A percentile compares a stretch with the other conserved stretches of the same genome.
phyloP scores from a whole-genome alignment of 352 stramenopile genomes.

The Phytophthora pistaciae region DNA sequence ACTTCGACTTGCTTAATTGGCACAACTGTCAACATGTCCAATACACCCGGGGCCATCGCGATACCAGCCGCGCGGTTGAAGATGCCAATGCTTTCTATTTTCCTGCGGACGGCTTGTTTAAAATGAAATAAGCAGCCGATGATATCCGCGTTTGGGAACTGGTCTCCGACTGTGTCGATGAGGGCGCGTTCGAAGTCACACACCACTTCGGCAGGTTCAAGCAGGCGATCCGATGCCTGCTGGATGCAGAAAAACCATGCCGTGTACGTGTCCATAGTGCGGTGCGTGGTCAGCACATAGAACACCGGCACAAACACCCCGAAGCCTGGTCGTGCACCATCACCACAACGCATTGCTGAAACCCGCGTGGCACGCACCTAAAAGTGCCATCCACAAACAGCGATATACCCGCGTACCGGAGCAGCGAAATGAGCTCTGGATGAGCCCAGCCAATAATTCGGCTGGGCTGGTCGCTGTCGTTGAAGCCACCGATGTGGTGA shows the following conservation, averaged over 20 bases:
- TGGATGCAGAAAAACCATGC: constrained; percentile 8
- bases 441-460: constrained; percentile 31
- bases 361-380: constrained; percentile 3
- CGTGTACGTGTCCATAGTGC: constrained; percentile 5
- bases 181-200: constrained; percentile 4
- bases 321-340: constrained; percentile 19
- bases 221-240: background rate
- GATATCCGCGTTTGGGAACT: constrained; percentile 18
- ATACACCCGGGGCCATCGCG: constrained; percentile 3
- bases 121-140: constrained; percentile 25
- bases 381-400: constrained; percentile 40
- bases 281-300: constrained; percentile 12
- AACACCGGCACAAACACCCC: constrained; percentile 9
- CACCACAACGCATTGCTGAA: constrained; percentile 21
- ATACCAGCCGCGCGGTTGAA: background rate
- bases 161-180: constrained; percentile 4
- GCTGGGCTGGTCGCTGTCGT: background rate
- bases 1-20: background rate
- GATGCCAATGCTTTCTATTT: background rate
- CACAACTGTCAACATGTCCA: constrained; percentile 10
- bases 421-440: constrained; percentile 12
- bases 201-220: constrained; percentile 12
- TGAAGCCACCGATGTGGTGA: background rate
- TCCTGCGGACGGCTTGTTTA: background rate
- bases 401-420: constrained; percentile 6